Evolutionary conservation across 352 stramenopile genomes (phyloP), one percentile per base, ranked within the genome.

Genomic region (Phytophthora hybrid): DNA sequence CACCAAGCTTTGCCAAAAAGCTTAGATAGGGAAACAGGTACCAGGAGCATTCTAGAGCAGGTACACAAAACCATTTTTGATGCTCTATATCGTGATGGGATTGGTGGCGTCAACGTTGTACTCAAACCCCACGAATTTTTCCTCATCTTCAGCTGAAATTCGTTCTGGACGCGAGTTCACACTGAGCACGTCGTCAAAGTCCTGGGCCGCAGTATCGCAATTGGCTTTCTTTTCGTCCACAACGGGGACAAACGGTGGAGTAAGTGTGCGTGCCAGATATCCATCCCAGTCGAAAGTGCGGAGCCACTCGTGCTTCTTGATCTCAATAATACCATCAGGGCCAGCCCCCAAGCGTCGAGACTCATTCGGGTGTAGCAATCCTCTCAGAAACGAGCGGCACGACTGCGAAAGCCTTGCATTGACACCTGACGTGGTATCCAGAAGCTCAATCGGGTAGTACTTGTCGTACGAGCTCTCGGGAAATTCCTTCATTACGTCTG

Each of bases 141-240:
- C 60, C 29, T 92, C 81, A n/a, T 93, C 77, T 46, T 90, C 76
- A 5, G 57, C 21, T 16, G 63, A 82, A 3, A 93, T 74, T 34
- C 65, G 76, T 16, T 73, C 67, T 18, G 73, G 67, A 4, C 62
- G 44, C 0, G 73, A 79, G 59, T 81, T 90, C 16, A 82, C 71
- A 56, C 77, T 79, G 32, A 92, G 73, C 19, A 92, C 82, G 53
- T 93, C 84, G 53, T 93, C 84, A 29, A 92, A 91, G 46, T 93
- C 86, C 21, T 87, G 76, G 0, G 67, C 80, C 0, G 86, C 82
- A 10, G 86, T 91, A 73, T 93, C 66, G 64, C 82, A 91, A 32
- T 92, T 93, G 16, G 78, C 79, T 59, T 92, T 84, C 54, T 78
- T 82, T 52, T 89, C 78, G 64, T 91, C 80, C 0, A 93, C 78